Base-by-base conservation (phyloP, 495 filamentous ascomycete genomes). In the Letharia columbiana region DNA sequence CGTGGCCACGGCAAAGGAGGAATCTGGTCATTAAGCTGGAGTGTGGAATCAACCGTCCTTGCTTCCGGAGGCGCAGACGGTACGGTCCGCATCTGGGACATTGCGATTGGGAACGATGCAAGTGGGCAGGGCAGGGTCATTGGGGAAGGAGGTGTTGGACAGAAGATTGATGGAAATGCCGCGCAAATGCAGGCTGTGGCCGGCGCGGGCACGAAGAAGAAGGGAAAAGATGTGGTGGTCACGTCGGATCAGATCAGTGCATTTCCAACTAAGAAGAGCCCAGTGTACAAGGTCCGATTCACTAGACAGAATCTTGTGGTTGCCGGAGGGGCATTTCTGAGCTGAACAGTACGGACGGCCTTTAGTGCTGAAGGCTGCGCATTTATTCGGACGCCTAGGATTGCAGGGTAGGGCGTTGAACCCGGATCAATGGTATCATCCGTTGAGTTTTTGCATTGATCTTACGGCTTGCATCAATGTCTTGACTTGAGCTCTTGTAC, bases 201-300 rank as follows among this genome's bases (percentile, higher is more conserved):
- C 23, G 76, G 80, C 28, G 80, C 76, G 6, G 78, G 83, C 28
- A 79, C 84, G 23, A 91, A 92, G 81, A 92, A 90, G 80, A 92
- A 90, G 75, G 86, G 86, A 60, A 96, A 96, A 76, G 93, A 96
- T 66, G 87, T 91, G 8, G 87, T 90, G 66, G 89, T 96, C 39
- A 94, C 90, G 3, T 85, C 91, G 0, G 94, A 98, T 72, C 93
- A 98, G 77, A 91, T 98, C 76, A 87, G 85, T 68, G 91, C 89
- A 6, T 97, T 96, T 71, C 87, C 90, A 0, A 97, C 94, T 23
- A 98, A 98, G 84, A 96, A 94, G 79, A 91, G 88, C 33, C 91
- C 94, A 4, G 90, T 98, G 10, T 88, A 94, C 75, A 96, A 92
- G 80, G 93, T 96, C 58, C 84, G 86, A 72, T 96, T 96, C 73